These are phyloP conservation scores for Arthrobotrys iridis DNA, from an alignment of 2,329 filamentous ascomycete genomes.

Conservation along the genomic window DNA sequence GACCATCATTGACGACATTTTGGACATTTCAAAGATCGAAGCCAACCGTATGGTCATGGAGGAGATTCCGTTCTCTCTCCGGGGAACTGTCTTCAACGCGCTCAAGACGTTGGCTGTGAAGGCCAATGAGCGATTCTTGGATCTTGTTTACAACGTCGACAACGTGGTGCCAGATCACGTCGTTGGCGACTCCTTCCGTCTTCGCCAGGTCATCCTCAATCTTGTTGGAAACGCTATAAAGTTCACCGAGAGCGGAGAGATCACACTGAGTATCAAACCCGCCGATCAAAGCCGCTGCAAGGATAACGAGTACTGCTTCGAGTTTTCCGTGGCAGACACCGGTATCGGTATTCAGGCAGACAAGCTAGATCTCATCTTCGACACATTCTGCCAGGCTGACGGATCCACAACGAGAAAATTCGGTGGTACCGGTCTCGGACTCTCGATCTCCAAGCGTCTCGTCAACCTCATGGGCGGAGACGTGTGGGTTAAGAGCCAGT, in stretches of 20 bases:
- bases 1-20: slow-evolving; percentile 91
- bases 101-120: slow-evolving; percentile 96
- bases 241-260: slow-evolving; percentile 95
- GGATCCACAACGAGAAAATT: slow-evolving; percentile 93
- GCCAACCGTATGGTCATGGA: slow-evolving; percentile 98
- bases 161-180: slow-evolving; percentile 94
- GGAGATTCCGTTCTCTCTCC: slow-evolving; percentile 93
- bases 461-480: slow-evolving; percentile 97
- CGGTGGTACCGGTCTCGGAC: slow-evolving; percentile 88
- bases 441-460: slow-evolving; percentile 93
- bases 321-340: slow-evolving; percentile 95
- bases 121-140: slow-evolving; percentile 93
- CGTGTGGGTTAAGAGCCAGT: slow-evolving; percentile 93
- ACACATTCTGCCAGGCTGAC: slow-evolving; percentile 98
- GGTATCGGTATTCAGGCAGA: slow-evolving; percentile 96
- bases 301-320: slow-evolving; percentile 85
- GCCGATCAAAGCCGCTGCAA: slow-evolving; percentile 73
- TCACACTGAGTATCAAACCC: slow-evolving; percentile 88
- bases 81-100: slow-evolving; percentile 95
- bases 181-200: slow-evolving; percentile 93
- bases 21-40: slow-evolving; percentile 83
- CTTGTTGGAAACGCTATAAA: slow-evolving; percentile 98
- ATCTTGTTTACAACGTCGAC: slow-evolving; percentile 92
- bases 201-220: slow-evolving; percentile 96
- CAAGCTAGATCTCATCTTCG: slow-evolving; percentile 96